phyloP scores from a whole-genome alignment of 2,329 filamentous ascomycete genomes.

The Akanthomyces lecanii region DNA sequence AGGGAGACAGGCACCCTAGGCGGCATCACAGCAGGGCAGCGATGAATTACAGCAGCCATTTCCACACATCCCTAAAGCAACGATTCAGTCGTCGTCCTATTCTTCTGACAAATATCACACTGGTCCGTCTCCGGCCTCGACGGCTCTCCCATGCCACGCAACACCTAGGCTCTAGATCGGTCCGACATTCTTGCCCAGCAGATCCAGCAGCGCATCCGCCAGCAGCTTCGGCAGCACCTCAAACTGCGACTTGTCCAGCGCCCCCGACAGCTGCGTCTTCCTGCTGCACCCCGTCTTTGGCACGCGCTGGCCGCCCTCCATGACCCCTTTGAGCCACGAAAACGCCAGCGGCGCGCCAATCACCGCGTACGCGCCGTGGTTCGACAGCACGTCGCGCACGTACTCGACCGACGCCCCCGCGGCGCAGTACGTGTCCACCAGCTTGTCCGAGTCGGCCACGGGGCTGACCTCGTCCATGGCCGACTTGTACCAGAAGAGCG shows the following conservation, averaged over 20 bases:
- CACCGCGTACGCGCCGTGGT: constrained; percentile 2
- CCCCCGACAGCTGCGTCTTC: background rate
- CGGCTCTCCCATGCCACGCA: too few species aligned
- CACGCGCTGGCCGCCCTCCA: background rate
- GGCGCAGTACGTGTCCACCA: constrained; percentile 10
- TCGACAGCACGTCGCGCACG: constrained; percentile 5
- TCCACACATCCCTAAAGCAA: too few species aligned
- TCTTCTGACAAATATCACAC: too few species aligned
- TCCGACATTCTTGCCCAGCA: background rate
- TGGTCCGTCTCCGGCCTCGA: too few species aligned
- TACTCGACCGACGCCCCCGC: constrained; percentile 10
- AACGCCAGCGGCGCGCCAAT: constrained; percentile 8
- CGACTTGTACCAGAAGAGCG: constrained; percentile 14
- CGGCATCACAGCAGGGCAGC: too few species aligned
- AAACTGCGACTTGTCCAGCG: background rate
- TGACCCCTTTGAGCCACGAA: constrained; percentile 4
- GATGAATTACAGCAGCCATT: too few species aligned
- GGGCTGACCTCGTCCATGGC: constrained; percentile 6
- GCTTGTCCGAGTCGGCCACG: background rate
- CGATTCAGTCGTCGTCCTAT: too few species aligned
- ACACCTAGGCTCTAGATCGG: background rate
- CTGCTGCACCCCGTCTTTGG: background rate
- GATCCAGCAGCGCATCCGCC: background rate
- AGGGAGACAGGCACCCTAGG: too few species aligned
- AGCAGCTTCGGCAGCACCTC: constrained; percentile 9